phyloP scores from a whole-genome alignment of 1,284 basidiomycete species.

The Takashimella tepidaria region DNA sequence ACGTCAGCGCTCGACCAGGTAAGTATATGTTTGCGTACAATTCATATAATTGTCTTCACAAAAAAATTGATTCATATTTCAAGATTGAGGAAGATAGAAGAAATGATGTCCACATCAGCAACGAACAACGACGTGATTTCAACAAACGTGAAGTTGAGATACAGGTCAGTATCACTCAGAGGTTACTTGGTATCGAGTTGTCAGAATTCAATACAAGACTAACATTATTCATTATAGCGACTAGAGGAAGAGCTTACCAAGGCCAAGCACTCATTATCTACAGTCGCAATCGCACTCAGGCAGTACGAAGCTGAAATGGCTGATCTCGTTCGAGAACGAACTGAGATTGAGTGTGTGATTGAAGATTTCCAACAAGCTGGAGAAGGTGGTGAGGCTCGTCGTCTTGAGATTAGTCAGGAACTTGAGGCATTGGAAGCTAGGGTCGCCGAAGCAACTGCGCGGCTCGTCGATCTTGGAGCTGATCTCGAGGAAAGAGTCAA shows the following conservation, averaged over 20 bases:
- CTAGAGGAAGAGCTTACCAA: slow-evolving; percentile 70
- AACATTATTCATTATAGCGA: slow-evolving; percentile 51
- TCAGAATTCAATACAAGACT: too few species aligned
- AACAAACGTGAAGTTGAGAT: slow-evolving; percentile 77
- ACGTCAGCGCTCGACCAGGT: slow-evolving; percentile 72
- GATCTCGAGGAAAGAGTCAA: slow-evolving; percentile 60
- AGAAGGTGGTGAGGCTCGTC: slow-evolving; percentile 58
- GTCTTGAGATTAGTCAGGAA: slow-evolving; percentile 57
- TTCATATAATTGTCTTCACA: neutral
- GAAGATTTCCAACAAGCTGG: slow-evolving; percentile 69
- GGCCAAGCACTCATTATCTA: slow-evolving; percentile 64
- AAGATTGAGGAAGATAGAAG: slow-evolving; percentile 63
- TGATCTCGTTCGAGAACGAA: slow-evolving; percentile 69
- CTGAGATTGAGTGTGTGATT: slow-evolving; percentile 78
- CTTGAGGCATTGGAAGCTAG: slow-evolving; percentile 58
- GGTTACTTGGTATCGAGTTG: neutral
- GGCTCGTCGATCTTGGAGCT: slow-evolving; percentile 60
- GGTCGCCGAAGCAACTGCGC: slow-evolving; percentile 60
- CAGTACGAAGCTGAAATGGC: slow-evolving; percentile 44
- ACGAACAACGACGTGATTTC: slow-evolving; percentile 72
- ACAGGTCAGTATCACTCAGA: slow-evolving; percentile 57
- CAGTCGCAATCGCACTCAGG: slow-evolving; percentile 50
- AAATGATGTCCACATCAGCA: slow-evolving; percentile 76
- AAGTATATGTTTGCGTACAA: slow-evolving; percentile 5
- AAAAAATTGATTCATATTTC: slow-evolving; percentile 1